Evolutionary conservation across 345 rosid genomes (phyloP).

Genomic region (Brassica juncea): DNA sequence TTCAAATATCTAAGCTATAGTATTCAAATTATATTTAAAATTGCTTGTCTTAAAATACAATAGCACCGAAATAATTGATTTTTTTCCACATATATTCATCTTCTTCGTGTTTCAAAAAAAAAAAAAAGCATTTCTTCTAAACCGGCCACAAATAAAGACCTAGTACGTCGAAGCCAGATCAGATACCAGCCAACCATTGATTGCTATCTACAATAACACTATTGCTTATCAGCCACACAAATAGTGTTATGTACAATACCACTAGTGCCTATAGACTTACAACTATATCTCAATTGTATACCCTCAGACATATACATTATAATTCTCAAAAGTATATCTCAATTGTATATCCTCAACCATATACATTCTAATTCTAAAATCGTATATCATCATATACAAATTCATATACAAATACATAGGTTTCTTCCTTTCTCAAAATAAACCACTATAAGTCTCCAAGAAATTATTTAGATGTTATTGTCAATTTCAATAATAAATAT

Average conservation of each 20-base stretch:
- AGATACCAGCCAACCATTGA: not conserved
- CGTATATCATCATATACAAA: not conserved
- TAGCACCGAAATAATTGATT: not conserved
- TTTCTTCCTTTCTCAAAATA: not conserved
- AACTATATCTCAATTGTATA: not conserved
- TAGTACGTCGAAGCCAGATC: not conserved
- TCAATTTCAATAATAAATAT: too few species aligned
- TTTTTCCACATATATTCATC: too few species aligned
- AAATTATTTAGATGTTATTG: not conserved
- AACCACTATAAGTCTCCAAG: not conserved
- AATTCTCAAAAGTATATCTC: too few species aligned
- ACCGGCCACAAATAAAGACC: not conserved
- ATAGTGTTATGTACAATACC: not conserved
- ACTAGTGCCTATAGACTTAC: not conserved
- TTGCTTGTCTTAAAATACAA: not conserved
- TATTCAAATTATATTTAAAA: not conserved
- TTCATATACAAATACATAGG: not conserved
- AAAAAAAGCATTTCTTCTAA: not conserved
- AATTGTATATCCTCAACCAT: not conserved
- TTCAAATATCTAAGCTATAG: not conserved
- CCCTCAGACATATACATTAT: not conserved
- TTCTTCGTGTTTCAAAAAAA: too few species aligned
- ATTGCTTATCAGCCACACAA: not conserved
- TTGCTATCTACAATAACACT: not conserved
- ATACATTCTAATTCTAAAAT: not conserved